phyloP scores from a whole-genome alignment of 164 flowering plant species.

The Vitis vinifera region ASM3070453v1 NC_081819.1:21418501-21419000 shows the following conservation, averaged over 20 bases:
- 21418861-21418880: not conserved
- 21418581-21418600: no score
- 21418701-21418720: slow-evolving; percentile 62
- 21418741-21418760: slow-evolving; percentile 56
- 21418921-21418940: not conserved
- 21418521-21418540: no score
- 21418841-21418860: not conserved
- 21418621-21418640: slow-evolving; percentile 68
- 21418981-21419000: slow-evolving; percentile 93
- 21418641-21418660: slow-evolving; percentile 63
- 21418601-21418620: slow-evolving; percentile 24
- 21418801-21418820: not conserved
- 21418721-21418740: slow-evolving; percentile 78
- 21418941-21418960: slow-evolving; percentile 1
- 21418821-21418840: no score
- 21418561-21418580: no score
- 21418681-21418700: slow-evolving; percentile 81
- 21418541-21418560: no score
- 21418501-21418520: no score
- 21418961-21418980: slow-evolving; percentile 85
- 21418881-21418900: no score
- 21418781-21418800: not conserved
- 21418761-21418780: not conserved
- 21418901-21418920: not conserved
- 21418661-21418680: slow-evolving; percentile 96